Percentiles rank a stretch among this genome's conserved stretches.
phyloP scores from a whole-genome alignment of 1,139 yeast genomes.

The Wickerhamomyces sp. region DNA sequence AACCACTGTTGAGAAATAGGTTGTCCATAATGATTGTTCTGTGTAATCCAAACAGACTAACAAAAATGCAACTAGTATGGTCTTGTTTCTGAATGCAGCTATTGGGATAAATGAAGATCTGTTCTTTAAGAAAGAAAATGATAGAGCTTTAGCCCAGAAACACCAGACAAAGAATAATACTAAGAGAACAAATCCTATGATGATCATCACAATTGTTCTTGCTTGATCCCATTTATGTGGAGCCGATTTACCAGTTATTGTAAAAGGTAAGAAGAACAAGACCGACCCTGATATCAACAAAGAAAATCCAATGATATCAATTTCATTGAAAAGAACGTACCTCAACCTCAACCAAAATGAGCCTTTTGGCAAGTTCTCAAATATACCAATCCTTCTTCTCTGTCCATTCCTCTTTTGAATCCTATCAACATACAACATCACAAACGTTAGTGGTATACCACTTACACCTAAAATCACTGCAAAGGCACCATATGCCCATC shows the following conservation, averaged over 20 bases:
- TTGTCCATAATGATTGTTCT: constrained; percentile 24
- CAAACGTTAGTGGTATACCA: constrained; percentile 28
- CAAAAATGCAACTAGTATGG: constrained; percentile 18
- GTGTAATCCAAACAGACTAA: constrained; percentile 23
- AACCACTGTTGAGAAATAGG: constrained; percentile 25
- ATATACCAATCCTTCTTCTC: constrained; percentile 11
- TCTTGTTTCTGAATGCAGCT: constrained; percentile 18
- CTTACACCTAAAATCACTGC: constrained; percentile 32
- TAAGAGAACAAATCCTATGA: constrained; percentile 22
- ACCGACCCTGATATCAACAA: constrained; percentile 31
- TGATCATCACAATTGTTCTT: constrained; percentile 24
- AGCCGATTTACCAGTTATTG: constrained; percentile 26
- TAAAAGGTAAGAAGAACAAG: constrained; percentile 32
- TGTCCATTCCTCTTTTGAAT: constrained; percentile 22
- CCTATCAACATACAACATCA: constrained; percentile 28
- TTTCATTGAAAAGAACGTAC: constrained; percentile 23
- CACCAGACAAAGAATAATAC: constrained; percentile 23
- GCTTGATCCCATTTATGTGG: constrained; percentile 25
- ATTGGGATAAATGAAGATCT: constrained; percentile 25
- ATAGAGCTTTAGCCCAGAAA: no score
- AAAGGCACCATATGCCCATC: constrained; percentile 38
- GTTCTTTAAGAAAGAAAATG: constrained; percentile 1
- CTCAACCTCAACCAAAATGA: constrained; percentile 5
- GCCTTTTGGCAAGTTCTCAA: constrained; percentile 16
- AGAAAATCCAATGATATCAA: constrained; percentile 32